Evolutionary conservation across 2,329 filamentous ascomycete species (phyloP).

Genomic region (Cladosporium oxysporum): DNA sequence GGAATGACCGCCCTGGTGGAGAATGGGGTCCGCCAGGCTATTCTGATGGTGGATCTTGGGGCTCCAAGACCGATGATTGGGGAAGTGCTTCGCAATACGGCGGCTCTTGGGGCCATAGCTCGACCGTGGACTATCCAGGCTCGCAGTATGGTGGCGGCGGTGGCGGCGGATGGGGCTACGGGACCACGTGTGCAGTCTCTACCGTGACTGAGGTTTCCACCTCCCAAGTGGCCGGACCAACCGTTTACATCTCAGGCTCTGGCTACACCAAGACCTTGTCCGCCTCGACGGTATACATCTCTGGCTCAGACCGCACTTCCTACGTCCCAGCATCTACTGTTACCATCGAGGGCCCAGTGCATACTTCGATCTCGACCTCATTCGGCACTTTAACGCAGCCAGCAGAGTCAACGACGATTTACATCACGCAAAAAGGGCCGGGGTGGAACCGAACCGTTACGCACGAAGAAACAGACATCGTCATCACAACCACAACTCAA

Average conservation of each 20-base stretch:
- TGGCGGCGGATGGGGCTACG: not conserved
- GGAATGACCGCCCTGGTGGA: not conserved
- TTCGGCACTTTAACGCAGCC: conserved; percentile 1
- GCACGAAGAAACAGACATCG: not conserved
- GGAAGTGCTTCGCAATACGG: not conserved
- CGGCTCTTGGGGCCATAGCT: not conserved
- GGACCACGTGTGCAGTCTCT: not conserved
- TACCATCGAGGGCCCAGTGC: not conserved
- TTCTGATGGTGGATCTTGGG: not conserved
- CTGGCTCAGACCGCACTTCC: conserved; percentile 5
- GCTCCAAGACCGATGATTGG: not conserved
- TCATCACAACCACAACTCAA: not conserved
- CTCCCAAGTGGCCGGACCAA: not conserved
- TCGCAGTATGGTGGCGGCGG: not conserved
- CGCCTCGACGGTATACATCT: conserved; percentile 6
- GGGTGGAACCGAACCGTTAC: conserved; percentile 11
- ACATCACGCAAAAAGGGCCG: not conserved
- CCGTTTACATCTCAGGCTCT: conserved; percentile 2
- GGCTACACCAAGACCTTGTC: not conserved
- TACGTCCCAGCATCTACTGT: conserved; percentile 7
- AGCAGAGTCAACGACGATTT: conserved; percentile 4
- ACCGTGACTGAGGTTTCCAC: conserved; percentile 8
- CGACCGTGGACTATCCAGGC: not conserved
- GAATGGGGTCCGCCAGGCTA: not conserved
- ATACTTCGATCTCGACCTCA: not conserved